Percentiles rank a stretch among this genome's conserved stretches.
Evolutionary conservation across 306 rosid species (phyloP).

Genomic region (Lathyrus tuberosus): DNA sequence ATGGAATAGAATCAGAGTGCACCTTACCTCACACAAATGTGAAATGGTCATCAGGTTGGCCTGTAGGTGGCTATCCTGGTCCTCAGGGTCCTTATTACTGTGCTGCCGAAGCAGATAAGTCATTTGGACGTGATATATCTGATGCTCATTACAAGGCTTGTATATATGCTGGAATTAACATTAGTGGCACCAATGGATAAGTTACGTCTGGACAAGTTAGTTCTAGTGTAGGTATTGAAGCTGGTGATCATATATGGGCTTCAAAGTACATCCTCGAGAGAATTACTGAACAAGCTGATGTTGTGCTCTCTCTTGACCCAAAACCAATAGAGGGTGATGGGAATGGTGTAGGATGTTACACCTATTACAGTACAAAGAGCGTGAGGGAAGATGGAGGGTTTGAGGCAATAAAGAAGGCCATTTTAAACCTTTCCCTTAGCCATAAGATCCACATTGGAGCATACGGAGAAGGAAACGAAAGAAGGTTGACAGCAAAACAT

Average conservation of each 20-base stretch:
- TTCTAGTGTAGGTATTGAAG: slow-evolving; percentile 97
- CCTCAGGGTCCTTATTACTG: slow-evolving; percentile 99
- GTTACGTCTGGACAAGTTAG: slow-evolving; percentile 99
- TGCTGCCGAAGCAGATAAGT: slow-evolving; percentile 92
- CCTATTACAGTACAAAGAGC: slow-evolving; percentile 97
- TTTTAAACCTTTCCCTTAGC: slow-evolving; percentile 93
- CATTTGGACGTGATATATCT: slow-evolving; percentile 97
- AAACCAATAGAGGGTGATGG: slow-evolving; percentile 99
- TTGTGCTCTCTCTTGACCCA: slow-evolving; percentile 93
- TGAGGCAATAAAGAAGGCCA: slow-evolving; percentile 91
- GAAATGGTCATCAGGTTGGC: slow-evolving; percentile 99
- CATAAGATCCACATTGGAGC: slow-evolving; percentile 83
- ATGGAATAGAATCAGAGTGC: slow-evolving; percentile 97
- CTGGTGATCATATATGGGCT: slow-evolving; percentile 88
- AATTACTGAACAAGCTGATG: slow-evolving; percentile 98
- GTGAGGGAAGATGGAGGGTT: slow-evolving; percentile 97
- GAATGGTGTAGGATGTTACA: slow-evolving; percentile 99
- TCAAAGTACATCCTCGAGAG: slow-evolving; percentile 98
- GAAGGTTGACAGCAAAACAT: slow-evolving; percentile 97
- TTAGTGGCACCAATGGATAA: slow-evolving; percentile 97
- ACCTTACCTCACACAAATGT: slow-evolving; percentile 87
- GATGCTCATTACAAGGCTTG: slow-evolving; percentile 99
- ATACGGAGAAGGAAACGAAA: slow-evolving; percentile 99
- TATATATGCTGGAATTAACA: slow-evolving; percentile 92
- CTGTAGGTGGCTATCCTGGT: slow-evolving; percentile 97